Evolutionary conservation across 2,329 filamentous ascomycete species (phyloP).

Genomic region (Pseudogymnoascus sp.): DNA sequence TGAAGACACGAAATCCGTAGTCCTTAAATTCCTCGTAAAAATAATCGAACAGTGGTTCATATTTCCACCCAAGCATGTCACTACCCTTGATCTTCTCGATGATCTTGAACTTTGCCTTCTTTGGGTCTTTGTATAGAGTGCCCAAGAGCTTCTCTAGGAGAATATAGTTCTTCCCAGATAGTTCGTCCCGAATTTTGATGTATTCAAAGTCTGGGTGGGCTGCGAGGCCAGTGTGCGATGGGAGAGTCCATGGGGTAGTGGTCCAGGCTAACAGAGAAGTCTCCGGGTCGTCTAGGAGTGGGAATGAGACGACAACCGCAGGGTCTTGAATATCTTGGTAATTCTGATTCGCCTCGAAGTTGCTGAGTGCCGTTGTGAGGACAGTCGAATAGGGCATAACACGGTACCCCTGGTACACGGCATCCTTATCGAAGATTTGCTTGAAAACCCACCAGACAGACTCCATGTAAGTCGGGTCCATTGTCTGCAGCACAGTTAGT

Average conservation of each 20-base stretch:
- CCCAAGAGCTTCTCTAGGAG: constrained; percentile 73
- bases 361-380: constrained; percentile 80
- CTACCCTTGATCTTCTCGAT: constrained; percentile 72
- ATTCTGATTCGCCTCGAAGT: constrained; percentile 91
- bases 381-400: constrained; percentile 96
- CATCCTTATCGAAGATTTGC: constrained; percentile 79
- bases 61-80: constrained; percentile 82
- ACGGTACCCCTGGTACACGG: constrained; percentile 82
- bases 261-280: constrained; percentile 81
- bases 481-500: constrained; percentile 50
- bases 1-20: constrained; percentile 71
- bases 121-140: constrained; percentile 87
- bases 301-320: constrained; percentile 81
- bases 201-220: constrained; percentile 81
- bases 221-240: constrained; percentile 70
- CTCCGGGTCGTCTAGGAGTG: constrained; percentile 67
- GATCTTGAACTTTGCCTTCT: constrained; percentile 88
- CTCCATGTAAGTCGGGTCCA: constrained; percentile 95
- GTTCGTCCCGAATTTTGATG: constrained; percentile 76
- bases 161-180: constrained; percentile 75
- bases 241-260: constrained; percentile 81
- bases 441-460: constrained; percentile 96
- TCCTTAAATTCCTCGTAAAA: constrained; percentile 87
- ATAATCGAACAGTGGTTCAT: constrained; percentile 83
- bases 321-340: constrained; percentile 91